Evolutionary conservation across 345 rosid species (phyloP), one percentile per base, ranked within the genome.

Genomic region (Xanthoceras sorbifolium): DNA sequence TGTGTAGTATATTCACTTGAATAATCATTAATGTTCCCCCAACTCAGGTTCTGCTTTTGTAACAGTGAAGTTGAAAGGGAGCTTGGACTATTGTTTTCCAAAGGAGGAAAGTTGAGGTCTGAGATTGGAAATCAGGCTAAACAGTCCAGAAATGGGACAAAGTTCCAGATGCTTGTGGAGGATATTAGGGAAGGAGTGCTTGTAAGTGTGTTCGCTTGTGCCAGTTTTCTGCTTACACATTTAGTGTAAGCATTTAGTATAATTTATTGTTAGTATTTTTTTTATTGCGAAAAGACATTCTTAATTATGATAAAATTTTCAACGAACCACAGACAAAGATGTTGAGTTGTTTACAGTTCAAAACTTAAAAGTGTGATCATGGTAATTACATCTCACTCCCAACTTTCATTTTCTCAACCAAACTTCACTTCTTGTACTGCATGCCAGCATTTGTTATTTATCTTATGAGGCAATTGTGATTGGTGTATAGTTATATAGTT

Each of bases 111-210:
- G 48, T 7, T 86, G 83, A 84, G 87, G 62, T 76, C 93, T 74
- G 84, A 79, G 71, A 60, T 77, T 32, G 89, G 88, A 65, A 89
- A 84, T 76, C 88, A 87, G 82, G 72, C 81, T 63, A 90, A 89
- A 66, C 92, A 88, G 64, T 73, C 93, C 48, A 89, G 90, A 80
- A 64, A 80, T 20, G 90, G 90, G 69, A 89, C 89, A 3, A 89
- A 92, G 84, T 95, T 95, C 74, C 92, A 88, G 82, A 93, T 95
- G 99, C 89, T 90, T 73, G 99, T 95, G 50, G 99, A 95, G 86
- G 99, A 95, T 85, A 69, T 93, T 57, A 86, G 89, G 62, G 96
- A 95, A 76, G 99, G 99, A 77, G 94, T 92, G 18, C 90, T 96
- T 71, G 98, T 95, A 90, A 87, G 91, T 78, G 42, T 11, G 26